Base-by-base conservation (phyloP, 1,284 basidiomycete species). In the Pterula multifida region DNA sequence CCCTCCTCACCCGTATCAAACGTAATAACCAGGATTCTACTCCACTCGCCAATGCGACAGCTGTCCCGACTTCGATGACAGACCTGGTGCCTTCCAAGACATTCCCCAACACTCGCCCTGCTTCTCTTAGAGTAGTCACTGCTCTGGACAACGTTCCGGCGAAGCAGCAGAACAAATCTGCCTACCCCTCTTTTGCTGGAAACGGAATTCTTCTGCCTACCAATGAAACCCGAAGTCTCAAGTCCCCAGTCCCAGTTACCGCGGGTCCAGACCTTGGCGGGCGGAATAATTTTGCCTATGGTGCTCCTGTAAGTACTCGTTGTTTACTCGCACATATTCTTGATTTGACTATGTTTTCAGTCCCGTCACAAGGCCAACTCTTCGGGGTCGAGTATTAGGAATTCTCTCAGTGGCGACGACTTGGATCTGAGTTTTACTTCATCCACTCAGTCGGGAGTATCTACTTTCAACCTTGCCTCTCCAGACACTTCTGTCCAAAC, bases 81-180 rank as follows among this genome's bases (percentile, higher is more conserved):
- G 68, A 70, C 28, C 73, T 79, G 11, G 61, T 68, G 48, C 65
- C 65, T 3, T 62, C 70, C 36, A 66, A 58, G 46, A 61, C 55
- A 32, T 79, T 78, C 61, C 69, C 70, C 26, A 78, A 82, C 51
- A 81, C 83, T 25, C 76, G 79, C 0, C 78, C 70, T 3, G 80
- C 80, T 24, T 72, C 79, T 35, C 66, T 89, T 57, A 72, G 82
- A 24, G 79, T 89, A 47, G 83, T 87, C 59, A 88, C 85, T 0
- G 72, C 79, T 26, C 68, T 76, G 23, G 64, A 84, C 49, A 84
- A 83, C 55, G 68, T 70, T 6, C 61, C 73, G 26, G 67, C 74
- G n/a, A 71, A 74, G 56, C 78, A 79, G 61, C 85, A 87, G 66
- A 88, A 88, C 67, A 88, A 88, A 64, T 88, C 85, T 11, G 85